Percentiles rank a stretch among this genome's conserved stretches.
Conservation (phyloP, 2,329 filamentous ascomycete species). For the Huntiella bhutanensis region DNA sequence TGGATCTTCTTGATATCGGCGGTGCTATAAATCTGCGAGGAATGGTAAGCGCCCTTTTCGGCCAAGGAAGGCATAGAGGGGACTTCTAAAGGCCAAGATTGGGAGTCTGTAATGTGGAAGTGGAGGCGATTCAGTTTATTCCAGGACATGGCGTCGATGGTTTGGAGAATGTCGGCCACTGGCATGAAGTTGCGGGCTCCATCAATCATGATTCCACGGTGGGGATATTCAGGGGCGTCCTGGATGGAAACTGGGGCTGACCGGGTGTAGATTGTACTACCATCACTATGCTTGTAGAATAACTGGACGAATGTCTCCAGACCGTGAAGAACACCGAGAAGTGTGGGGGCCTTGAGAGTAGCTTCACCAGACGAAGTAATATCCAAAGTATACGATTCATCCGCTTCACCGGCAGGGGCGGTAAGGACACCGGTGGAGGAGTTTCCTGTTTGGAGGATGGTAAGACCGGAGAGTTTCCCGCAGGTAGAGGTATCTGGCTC, state of each 20-base stretch:
- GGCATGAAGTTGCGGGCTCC: constrained; percentile 55
- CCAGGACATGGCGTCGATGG: constrained; percentile 57
- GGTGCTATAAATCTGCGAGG: constrained; percentile 47
- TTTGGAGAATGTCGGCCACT: constrained; percentile 47
- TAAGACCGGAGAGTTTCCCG: constrained; percentile 35
- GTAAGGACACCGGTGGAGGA: constrained; percentile 38
- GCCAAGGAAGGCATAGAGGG: constrained; percentile 55
- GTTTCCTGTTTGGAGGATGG: constrained; percentile 37
- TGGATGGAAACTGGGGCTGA: constrained; percentile 50
- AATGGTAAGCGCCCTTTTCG: constrained; percentile 52
- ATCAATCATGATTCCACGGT: constrained; percentile 67
- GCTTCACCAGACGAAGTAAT: constrained; percentile 39
- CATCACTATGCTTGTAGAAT: constrained; percentile 51
- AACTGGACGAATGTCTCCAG: constrained; percentile 63
- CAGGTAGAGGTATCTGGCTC: constrained; percentile 36
- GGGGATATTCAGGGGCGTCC: constrained; percentile 56
- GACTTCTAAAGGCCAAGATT: constrained; percentile 73
- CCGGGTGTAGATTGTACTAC: constrained; percentile 43
- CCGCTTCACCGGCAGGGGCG: constrained; percentile 41
- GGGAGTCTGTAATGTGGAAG: constrained; percentile 63
- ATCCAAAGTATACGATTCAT: constrained; percentile 57
- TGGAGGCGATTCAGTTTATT: constrained; percentile 74
- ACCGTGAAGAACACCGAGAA: constrained; percentile 51
- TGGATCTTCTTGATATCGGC: constrained; percentile 48
- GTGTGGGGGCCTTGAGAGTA: constrained; percentile 43